Evolutionary conservation across 768 basidiomycete genomes (phyloP), one percentile per base, ranked within the genome.

Genomic region (Sporobolomyces pararoseus): DNA sequence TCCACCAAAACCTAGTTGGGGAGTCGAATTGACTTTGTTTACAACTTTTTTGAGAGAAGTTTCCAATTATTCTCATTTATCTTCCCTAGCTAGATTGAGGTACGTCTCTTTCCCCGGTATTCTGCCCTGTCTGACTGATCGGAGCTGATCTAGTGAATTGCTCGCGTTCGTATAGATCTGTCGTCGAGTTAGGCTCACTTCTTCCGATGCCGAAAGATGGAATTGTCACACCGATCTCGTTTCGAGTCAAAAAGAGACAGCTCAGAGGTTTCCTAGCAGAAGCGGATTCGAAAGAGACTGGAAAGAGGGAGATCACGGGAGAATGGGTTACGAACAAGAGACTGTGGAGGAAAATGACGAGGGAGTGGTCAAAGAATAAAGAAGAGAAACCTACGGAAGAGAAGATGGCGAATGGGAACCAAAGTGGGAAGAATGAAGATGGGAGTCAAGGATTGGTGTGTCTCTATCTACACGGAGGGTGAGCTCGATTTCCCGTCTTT

Each of bases 291-390:
- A 77, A 82, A 23, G 95, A 99, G 79, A 83, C 83, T 14, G 94
- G 92, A 39, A 79, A 76, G 13, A 85, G 95, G 6, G 89, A 94
- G 76, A 83, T 99, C 35, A 86, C 86, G 1, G 95, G 92, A 0
- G 95, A 99, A 82, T 99, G 95, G 95, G 87, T 98, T 29, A 89
- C 97, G n/a, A 91, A 91, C 42, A 89, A 89, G 79, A 86, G 86
- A 72, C 85, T 94, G 0, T 99, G 95, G 95, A 87, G 86, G 72
- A 82, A 86, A 34, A 82, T 96, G 73, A 92, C 96, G 76, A 68
- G 71, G 50, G 74, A 72, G 31, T 73, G 72, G 67, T 53, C 51
- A 52, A 29, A 57, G 32, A 25, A 25, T 23, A 32, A 35, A 50
- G 58, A 61, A 25, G 65, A 51, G 7, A 35, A 53, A 5, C 13